Base-by-base conservation (phyloP, 1,139 yeast species). In the Hemisphaericaspora lyxosophila region DNA sequence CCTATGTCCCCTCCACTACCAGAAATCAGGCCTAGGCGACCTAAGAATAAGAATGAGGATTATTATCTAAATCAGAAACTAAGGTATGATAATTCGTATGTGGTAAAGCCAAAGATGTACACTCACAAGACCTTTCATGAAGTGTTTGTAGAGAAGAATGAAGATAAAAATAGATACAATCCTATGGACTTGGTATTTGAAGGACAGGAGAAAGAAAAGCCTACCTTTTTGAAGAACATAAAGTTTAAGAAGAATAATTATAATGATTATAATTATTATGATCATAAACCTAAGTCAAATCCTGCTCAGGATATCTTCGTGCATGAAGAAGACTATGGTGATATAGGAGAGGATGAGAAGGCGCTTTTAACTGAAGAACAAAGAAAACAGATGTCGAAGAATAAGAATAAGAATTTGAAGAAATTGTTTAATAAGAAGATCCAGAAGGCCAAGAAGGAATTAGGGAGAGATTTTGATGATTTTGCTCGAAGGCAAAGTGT, bases 171-270 rank as follows among this genome's bases (percentile, higher is more conserved):
- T 26, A 59, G 57, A 35, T 65, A 64, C 41, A 69, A 67, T 41
- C 76, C 76, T 4, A 67, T 67, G 53, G 74, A 69, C 42, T 48
- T 54, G 28, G 75, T 71, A 5, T 71, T 71, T 47, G 65, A 65
- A 34, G 60, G 53, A 18, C 54, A 57, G 2, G 64, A 64, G 27
- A 54, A 57, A 2, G 58, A 45, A 7, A 48, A 48, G 16, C 49
- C 45, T 16, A 57, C 59, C 28, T 43, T 67, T 19, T 54, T 67
- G 31, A 57, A 56, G 41, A 53, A 52, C 16, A 52, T 52, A 5
- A 60, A 57, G 39, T 45, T 67, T 35, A 65, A 64, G 4, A 62
- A 59, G 42, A 62, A 60, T 31, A 60, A 65, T 36, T 66, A 66
- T 40, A 48, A 58, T 14, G 56, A 60, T 26, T 69, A 66, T 44